phyloP scores from a whole-genome alignment of 805 yeast species.

The Kockiozyma suomiensis region DNA sequence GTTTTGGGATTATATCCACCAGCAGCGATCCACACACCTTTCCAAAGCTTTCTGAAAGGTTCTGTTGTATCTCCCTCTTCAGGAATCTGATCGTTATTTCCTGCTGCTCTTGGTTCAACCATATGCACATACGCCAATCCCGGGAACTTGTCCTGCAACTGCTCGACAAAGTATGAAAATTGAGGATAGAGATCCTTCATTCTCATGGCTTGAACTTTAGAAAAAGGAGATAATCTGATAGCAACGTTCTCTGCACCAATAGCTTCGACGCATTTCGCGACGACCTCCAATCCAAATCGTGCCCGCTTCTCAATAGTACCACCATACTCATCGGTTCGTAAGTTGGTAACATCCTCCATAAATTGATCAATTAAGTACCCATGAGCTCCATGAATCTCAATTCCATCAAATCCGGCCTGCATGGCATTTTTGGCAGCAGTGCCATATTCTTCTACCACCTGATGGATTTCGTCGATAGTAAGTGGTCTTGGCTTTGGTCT shows the following conservation, averaged over 20 bases:
- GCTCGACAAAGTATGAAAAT: slow-evolving; percentile 19
- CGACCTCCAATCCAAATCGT: slow-evolving; percentile 54
- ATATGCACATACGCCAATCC: slow-evolving; percentile 49
- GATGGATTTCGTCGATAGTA: slow-evolving; percentile 50
- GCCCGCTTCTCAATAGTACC: slow-evolving; percentile 60
- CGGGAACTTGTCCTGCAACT: slow-evolving; percentile 46
- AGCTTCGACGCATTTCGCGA: slow-evolving; percentile 54
- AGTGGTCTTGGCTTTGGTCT: slow-evolving; percentile 22
- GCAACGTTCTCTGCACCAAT: slow-evolving; percentile 52
- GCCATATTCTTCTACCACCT: slow-evolving; percentile 51
- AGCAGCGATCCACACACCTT: slow-evolving; percentile 33
- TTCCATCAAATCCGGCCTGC: slow-evolving; percentile 61
- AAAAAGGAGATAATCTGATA: slow-evolving; percentile 48
- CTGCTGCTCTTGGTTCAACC: slow-evolving; percentile 51
- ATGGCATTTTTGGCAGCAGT: slow-evolving; percentile 57
- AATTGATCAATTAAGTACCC: slow-evolving; percentile 58
- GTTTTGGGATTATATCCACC: slow-evolving; percentile 32
- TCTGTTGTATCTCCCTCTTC: slow-evolving; percentile 23
- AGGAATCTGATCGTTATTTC: slow-evolving; percentile 27
- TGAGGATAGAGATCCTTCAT: slow-evolving; percentile 31
- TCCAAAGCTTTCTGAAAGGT: slow-evolving; percentile 26
- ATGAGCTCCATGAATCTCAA: slow-evolving; percentile 67
- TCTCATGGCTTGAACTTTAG: slow-evolving; percentile 40
- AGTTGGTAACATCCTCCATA: slow-evolving; percentile 49
- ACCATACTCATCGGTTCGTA: slow-evolving; percentile 63